Conservation (phyloP, 2,329 filamentous ascomycete genomes). For the Claviceps cyperi region DNA sequence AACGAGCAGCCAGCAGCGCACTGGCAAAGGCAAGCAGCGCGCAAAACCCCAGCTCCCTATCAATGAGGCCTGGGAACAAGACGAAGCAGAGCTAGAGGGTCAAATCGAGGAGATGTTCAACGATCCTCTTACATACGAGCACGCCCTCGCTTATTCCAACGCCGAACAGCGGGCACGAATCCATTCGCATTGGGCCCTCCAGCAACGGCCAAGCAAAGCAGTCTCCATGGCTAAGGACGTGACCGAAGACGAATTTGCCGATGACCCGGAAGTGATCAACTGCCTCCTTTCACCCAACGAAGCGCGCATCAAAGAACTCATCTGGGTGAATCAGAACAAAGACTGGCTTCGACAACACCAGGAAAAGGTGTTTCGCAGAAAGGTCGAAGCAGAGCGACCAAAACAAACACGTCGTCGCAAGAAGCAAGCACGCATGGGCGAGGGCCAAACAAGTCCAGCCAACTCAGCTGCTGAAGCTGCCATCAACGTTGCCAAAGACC, state of each 20-base stretch:
- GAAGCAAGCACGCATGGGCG: slow-evolving; percentile 44
- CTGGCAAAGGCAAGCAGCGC: slow-evolving; percentile 12
- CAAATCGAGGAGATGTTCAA: slow-evolving; percentile 59
- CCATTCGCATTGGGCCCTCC: slow-evolving; percentile 36
- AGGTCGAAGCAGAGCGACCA: slow-evolving; percentile 42
- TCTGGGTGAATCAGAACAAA: slow-evolving; percentile 92
- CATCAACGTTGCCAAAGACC: slow-evolving; percentile 50
- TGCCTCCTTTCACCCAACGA: slow-evolving; percentile 65
- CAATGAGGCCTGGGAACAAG: slow-evolving; percentile 46
- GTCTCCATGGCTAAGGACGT: slow-evolving; percentile 51
- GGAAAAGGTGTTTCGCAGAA: slow-evolving; percentile 63
- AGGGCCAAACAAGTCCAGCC: slow-evolving; percentile 51
- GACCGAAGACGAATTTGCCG: slow-evolving; percentile 68
- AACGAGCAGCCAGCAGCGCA: slow-evolving; percentile 3
- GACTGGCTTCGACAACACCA: slow-evolving; percentile 83
- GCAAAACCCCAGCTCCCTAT: slow-evolving; percentile 36
- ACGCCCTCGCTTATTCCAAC: slow-evolving; percentile 42
- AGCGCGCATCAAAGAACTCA: slow-evolving; percentile 68
- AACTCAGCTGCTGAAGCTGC: slow-evolving; percentile 56
- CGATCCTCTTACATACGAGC: slow-evolving; percentile 41
- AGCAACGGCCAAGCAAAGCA: slow-evolving; percentile 30
- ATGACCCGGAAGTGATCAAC: slow-evolving; percentile 75
- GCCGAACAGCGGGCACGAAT: slow-evolving; percentile 41
- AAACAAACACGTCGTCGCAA: slow-evolving; percentile 43
- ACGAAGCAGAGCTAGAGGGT: slow-evolving; percentile 50